Evolutionary conservation across 257 asterid genomes (phyloP).

Genomic region (Marsdenia floribunda): DNA sequence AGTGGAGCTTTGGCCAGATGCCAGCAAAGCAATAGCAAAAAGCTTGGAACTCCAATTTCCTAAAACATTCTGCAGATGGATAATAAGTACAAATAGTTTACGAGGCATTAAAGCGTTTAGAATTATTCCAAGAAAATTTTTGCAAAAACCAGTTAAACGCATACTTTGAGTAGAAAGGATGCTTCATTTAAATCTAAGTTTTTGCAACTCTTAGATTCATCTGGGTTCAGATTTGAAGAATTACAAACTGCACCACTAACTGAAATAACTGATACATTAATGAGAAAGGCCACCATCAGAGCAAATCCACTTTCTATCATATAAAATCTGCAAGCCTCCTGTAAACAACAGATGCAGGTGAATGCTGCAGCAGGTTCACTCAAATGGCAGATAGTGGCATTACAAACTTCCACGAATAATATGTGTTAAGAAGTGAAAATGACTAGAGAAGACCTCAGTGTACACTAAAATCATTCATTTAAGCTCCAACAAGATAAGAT

Average conservation of each 20-base stretch:
- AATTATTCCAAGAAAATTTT: neutral
- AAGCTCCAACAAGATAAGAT: neutral
- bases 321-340: slow-evolving; percentile 96
- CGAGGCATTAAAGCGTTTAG: neutral
- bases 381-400: neutral
- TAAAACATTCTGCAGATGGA: slow-evolving; percentile 52
- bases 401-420: neutral
- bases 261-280: slow-evolving; percentile 83
- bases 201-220: slow-evolving; percentile 56
- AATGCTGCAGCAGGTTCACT: neutral
- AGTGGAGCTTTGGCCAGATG: slow-evolving; percentile 97
- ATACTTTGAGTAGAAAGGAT: slow-evolving; percentile 74
- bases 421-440: slow-evolving; percentile 1
- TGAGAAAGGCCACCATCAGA: slow-evolving; percentile 76
- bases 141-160: slow-evolving; percentile 12
- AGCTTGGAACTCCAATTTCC: slow-evolving; percentile 97
- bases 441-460: neutral
- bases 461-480: neutral
- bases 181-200: slow-evolving; percentile 89
- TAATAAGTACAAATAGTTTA: neutral
- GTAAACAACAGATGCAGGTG: slow-evolving; percentile 16
- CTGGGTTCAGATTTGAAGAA: slow-evolving; percentile 49
- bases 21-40: slow-evolving; percentile 89
- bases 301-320: slow-evolving; percentile 87
- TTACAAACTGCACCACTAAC: slow-evolving; percentile 92